These are phyloP conservation scores for Saccharomyces hybrid DNA, from an alignment of 1,139 yeast genomes.

Conservation along the genomic window DNA sequence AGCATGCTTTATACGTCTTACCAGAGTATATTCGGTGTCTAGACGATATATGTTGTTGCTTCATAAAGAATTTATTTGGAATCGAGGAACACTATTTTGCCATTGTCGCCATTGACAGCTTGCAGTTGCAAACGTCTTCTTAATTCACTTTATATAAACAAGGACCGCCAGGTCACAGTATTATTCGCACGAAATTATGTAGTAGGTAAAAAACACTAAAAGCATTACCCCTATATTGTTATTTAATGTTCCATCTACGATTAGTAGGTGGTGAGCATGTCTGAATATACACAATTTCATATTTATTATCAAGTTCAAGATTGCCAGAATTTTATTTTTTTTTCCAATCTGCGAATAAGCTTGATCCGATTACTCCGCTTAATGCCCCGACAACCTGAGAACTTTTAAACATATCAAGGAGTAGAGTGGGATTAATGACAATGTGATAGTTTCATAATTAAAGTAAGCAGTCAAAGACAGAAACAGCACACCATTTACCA, in stretches of 20 bases:
- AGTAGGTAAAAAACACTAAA: not conserved
- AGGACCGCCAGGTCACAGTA: not conserved
- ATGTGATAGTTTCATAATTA: not conserved
- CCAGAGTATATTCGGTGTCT: conserved; percentile 38
- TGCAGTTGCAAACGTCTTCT: not conserved
- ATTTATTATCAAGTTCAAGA: not conserved
- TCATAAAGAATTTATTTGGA: not conserved
- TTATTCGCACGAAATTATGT: not conserved
- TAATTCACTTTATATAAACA: not conserved
- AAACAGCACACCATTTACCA: not conserved
- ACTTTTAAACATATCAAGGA: not conserved
- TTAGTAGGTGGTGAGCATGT: not conserved
- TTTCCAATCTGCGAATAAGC: not conserved
- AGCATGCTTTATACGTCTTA: conserved; percentile 63
- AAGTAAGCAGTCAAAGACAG: not conserved
- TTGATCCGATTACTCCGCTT: not conserved
- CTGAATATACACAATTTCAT: no score
- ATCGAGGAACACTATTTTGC: not conserved
- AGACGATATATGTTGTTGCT: not conserved
- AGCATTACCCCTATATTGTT: not conserved
- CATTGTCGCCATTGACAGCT: not conserved
- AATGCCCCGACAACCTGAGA: not conserved
- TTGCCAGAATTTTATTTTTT: not conserved
- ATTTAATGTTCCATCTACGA: not conserved
- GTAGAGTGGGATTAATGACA: not conserved